These are phyloP conservation scores for Phytopythium ostracodes DNA, from an alignment of 352 stramenopile genomes.

Conservation along the genomic window DNA sequence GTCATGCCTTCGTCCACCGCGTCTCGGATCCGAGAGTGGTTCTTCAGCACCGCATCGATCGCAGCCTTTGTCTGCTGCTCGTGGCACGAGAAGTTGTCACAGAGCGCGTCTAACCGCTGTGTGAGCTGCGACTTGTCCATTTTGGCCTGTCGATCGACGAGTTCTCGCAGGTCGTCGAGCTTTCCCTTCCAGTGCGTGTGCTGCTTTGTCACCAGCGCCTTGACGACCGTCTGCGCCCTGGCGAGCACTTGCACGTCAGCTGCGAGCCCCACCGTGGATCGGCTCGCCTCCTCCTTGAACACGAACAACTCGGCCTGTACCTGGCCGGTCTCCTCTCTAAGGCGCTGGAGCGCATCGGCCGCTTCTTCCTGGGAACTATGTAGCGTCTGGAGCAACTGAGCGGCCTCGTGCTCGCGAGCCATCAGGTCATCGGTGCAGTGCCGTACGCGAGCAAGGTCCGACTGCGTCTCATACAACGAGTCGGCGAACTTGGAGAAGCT, in stretches of 20 bases:
- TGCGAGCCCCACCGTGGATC: conserved; percentile 24
- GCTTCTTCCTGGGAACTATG: conserved; percentile 50
- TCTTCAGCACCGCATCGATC: conserved; percentile 45
- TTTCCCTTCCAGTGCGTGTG: conserved; percentile 35
- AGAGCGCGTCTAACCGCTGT: conserved; percentile 43
- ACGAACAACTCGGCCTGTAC: conserved; percentile 36
- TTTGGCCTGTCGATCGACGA: conserved; percentile 42
- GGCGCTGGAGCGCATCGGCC: conserved; percentile 28
- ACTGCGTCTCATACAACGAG: conserved; percentile 42
- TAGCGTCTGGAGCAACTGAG: conserved; percentile 31
- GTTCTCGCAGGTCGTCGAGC: conserved; percentile 35
- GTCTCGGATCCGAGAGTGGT: conserved; percentile 38
- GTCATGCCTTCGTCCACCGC: conserved; percentile 55
- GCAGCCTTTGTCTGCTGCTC: conserved; percentile 41
- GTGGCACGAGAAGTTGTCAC: conserved; percentile 29
- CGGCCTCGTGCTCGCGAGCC: conserved; percentile 37
- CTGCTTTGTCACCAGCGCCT: conserved; percentile 31
- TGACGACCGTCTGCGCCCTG: conserved; percentile 31
- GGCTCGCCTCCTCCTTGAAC: conserved; percentile 30
- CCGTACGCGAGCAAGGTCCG: conserved; percentile 35
- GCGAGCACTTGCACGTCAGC: conserved; percentile 45
- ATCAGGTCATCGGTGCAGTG: conserved; percentile 40
- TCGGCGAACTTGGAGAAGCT: conserved; percentile 46
- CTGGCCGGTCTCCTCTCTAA: conserved; percentile 34
- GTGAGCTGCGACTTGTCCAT: conserved; percentile 39